Evolutionary conservation across 805 yeast genomes (phyloP), one percentile per base, ranked within the genome.

Genomic region (Spathaspora boniae): DNA sequence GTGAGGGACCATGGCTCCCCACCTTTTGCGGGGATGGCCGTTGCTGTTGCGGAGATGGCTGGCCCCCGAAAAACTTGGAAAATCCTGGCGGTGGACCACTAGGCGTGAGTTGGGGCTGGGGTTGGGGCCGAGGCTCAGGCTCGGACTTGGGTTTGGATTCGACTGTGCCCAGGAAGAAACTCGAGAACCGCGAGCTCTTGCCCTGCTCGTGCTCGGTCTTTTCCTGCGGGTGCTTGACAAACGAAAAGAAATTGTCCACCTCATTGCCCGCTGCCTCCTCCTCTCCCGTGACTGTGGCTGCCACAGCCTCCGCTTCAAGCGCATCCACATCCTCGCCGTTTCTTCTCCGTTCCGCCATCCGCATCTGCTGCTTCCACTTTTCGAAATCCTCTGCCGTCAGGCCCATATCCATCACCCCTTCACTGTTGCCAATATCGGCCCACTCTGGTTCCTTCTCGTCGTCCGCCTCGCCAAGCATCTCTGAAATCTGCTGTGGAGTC

Each of bases 351-450:
- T 76, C 76, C 47, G 74, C 75, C 31, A 65, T 54, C 41, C 65
- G 66, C 80, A 74, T 72, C 41, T 62, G 65, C 32, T 68, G 54
- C 51, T 75, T 74, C 82, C 82, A 77, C 41, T 62, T 66, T 48
- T 77, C 83, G 46, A 76, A 77, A 42, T 77, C 82, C 36, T 72
- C 71, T 3, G 73, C 72, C 0, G 80, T 69, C 36, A 66, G 72
- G 15, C 81, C 81, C 58, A 55, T 69, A 6, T 29, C 34, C 22
- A 42, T 41, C 9, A 21, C 26, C 5, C 26, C 8, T 9, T 24
- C 7, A 32, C 57, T 34, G 36, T 39, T 31, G n/a, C 42, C 48
- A 32, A 44, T 51, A 25, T 59, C 45, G 14, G 35, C 42, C 71
- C 70, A 63, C 27, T 65, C 71, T 4, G 70, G 69, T n/a, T 47